A percentile compares a stretch with the other conserved stretches of the same genome.
These are phyloP conservation scores for Phyllosticta ampelicida DNA, from an alignment of 2,329 filamentous ascomycete genomes.

Conservation along the genomic window DNA sequence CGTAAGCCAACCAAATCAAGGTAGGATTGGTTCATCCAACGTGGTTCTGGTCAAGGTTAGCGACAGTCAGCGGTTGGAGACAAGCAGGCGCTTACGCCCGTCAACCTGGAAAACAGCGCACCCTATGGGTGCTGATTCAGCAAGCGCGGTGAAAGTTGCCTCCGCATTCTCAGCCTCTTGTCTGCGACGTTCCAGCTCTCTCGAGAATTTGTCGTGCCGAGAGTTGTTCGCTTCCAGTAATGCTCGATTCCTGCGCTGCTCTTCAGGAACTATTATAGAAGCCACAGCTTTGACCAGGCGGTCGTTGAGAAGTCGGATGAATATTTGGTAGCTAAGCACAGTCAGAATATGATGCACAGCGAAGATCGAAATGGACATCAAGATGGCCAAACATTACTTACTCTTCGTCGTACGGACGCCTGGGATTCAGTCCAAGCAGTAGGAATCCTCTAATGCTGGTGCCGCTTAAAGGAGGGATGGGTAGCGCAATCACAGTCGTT, in stretches of 20 bases:
- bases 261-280: slow-evolving; percentile 5
- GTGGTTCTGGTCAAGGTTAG: neutral
- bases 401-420: slow-evolving; percentile 7
- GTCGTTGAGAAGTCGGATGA: slow-evolving; percentile 4
- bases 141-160: slow-evolving; percentile 2
- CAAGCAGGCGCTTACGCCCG: neutral
- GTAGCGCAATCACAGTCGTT: neutral
- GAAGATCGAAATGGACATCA: no score
- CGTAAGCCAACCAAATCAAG: slow-evolving; percentile 5
- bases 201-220: neutral
- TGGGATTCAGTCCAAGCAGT: slow-evolving; percentile 4
- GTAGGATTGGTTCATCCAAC: slow-evolving; percentile 10
- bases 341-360: no score
- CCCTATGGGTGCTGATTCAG: slow-evolving; percentile 4
- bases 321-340: neutral
- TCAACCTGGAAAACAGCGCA: slow-evolving; percentile 9
- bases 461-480: slow-evolving; percentile 8
- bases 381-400: no score
- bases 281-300: slow-evolving; percentile 9
- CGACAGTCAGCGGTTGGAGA: no score
- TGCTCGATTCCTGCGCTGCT: slow-evolving; percentile 2
- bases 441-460: slow-evolving; percentile 7
- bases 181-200: slow-evolving; percentile 4
- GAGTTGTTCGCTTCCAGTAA: slow-evolving; percentile 1
- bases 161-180: slow-evolving; percentile 1